These are phyloP conservation scores for Porodaedalea pini DNA, from an alignment of 1,284 basidiomycete species.

Conservation along the genomic window DNA sequence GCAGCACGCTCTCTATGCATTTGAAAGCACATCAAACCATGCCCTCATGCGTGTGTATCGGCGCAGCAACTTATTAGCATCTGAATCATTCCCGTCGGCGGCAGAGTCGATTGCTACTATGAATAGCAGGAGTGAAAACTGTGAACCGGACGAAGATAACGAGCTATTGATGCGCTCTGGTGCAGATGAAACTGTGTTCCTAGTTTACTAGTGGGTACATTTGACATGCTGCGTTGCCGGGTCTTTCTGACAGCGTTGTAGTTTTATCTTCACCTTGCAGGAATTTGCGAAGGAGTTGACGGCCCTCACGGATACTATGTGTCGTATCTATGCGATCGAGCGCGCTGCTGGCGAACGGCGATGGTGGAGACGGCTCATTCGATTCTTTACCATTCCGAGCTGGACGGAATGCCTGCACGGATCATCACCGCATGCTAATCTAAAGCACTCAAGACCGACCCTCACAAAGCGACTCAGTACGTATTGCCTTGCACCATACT, in stretches of 20 bases:
- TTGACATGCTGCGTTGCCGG: not conserved
- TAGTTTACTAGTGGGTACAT: conserved; percentile 81
- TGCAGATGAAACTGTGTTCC: conserved; percentile 56
- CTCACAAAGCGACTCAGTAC: conserved; percentile 38
- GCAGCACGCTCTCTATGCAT: conserved; percentile 64
- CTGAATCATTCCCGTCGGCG: conserved; percentile 18
- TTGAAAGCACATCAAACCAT: conserved; percentile 79
- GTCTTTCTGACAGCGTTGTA: conserved; percentile 31
- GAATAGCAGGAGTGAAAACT: conserved; percentile 26
- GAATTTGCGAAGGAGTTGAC: conserved; percentile 85
- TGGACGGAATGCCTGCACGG: not conserved
- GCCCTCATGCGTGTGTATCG: conserved; percentile 76
- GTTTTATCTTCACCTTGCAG: conserved; percentile 91
- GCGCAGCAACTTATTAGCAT: conserved; percentile 45
- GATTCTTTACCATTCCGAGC: conserved; percentile 1
- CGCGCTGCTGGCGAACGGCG: conserved; percentile 41
- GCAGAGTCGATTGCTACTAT: not conserved
- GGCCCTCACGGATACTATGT: conserved; percentile 78
- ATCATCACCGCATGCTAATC: not conserved
- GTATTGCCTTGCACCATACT: conserved; percentile 27
- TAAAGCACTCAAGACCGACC: conserved; percentile 10
- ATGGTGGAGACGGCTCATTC: conserved; percentile 34
- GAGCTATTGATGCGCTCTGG: conserved; percentile 15
- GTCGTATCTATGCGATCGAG: conserved; percentile 65
- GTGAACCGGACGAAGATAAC: conserved; percentile 53